These are phyloP conservation scores for Fusarium tuaranense DNA, from an alignment of 2,329 filamentous ascomycete genomes.

Conservation along the genomic window DNA sequence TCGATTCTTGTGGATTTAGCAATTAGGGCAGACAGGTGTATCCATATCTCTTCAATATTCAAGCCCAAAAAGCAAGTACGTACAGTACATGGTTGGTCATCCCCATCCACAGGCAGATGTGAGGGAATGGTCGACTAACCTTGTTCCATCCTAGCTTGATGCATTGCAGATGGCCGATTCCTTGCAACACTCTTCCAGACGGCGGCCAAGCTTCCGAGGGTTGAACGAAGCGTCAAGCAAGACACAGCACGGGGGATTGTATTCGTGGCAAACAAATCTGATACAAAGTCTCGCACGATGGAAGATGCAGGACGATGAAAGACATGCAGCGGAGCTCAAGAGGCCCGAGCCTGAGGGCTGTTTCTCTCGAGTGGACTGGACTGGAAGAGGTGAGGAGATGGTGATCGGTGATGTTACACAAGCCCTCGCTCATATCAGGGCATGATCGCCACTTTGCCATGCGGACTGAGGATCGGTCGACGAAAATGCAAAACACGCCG, in stretches of 20 bases:
- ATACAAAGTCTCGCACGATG: slow-evolving; percentile 4
- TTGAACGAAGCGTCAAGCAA: slow-evolving; percentile 8
- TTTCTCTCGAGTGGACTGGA: slow-evolving; percentile 1
- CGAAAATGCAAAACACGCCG: slow-evolving; percentile 10
- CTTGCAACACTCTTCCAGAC: slow-evolving; percentile 13
- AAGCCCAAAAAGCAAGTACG: slow-evolving; percentile 20
- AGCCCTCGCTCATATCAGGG: slow-evolving; percentile 20
- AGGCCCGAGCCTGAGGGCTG: slow-evolving; percentile 5
- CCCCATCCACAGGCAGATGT: slow-evolving; percentile 12
- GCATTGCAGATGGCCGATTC: slow-evolving; percentile 21
- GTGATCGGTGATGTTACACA: slow-evolving; percentile 30
- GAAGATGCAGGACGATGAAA: slow-evolving; percentile 7
- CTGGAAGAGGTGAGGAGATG: slow-evolving; percentile 1
- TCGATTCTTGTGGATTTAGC: neutral
- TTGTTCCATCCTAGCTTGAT: slow-evolving; percentile 21
- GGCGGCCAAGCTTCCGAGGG: slow-evolving; percentile 10
- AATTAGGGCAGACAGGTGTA: neutral
- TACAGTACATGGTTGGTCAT: neutral
- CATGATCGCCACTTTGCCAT: slow-evolving; percentile 26
- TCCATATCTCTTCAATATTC: neutral
- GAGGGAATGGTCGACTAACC: slow-evolving; percentile 17
- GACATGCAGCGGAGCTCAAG: slow-evolving; percentile 21
- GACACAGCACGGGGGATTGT: slow-evolving; percentile 8
- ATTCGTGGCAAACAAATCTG: slow-evolving; percentile 2
- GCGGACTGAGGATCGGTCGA: slow-evolving; percentile 15